Evolutionary conservation across 2,329 filamentous ascomycete species (phyloP).

Genomic region (Diplodia scrobiculata): DNA sequence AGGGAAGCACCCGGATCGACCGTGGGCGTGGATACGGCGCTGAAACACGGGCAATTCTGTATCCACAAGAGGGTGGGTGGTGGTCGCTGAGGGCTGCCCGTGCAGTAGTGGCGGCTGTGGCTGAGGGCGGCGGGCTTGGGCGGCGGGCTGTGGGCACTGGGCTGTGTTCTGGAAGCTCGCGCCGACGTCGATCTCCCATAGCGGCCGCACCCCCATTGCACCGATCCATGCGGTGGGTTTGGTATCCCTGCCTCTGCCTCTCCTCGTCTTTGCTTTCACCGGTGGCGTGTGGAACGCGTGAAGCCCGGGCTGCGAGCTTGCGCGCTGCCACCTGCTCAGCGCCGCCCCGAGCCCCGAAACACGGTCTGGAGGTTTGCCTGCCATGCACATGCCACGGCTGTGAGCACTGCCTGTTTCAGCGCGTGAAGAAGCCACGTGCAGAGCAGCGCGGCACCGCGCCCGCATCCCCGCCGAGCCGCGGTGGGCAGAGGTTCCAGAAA

Average conservation of each 20-base stretch:
- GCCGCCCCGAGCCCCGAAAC: constrained; percentile 2
- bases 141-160: too few species aligned
- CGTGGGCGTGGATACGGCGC: neutral
- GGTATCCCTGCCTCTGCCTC: neutral
- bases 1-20: neutral
- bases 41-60: neutral
- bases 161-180: neutral
- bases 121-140: neutral
- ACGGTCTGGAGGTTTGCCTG: neutral
- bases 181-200: constrained; percentile 11
- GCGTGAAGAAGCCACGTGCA: neutral
- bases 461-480: neutral
- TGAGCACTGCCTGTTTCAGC: neutral
- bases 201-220: constrained; percentile 3
- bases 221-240: neutral
- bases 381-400: neutral
- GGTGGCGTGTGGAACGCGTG: constrained; percentile 1
- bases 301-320: neutral
- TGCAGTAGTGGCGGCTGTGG: constrained; percentile 3
- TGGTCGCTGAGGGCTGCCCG: neutral
- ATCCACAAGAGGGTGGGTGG: neutral
- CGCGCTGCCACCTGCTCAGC: neutral
- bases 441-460: neutral
- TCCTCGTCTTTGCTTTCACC: neutral
- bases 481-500: neutral